Conservation (phyloP, 768 basidiomycete genomes). For the Cyclocybe cylindracea region DNA sequence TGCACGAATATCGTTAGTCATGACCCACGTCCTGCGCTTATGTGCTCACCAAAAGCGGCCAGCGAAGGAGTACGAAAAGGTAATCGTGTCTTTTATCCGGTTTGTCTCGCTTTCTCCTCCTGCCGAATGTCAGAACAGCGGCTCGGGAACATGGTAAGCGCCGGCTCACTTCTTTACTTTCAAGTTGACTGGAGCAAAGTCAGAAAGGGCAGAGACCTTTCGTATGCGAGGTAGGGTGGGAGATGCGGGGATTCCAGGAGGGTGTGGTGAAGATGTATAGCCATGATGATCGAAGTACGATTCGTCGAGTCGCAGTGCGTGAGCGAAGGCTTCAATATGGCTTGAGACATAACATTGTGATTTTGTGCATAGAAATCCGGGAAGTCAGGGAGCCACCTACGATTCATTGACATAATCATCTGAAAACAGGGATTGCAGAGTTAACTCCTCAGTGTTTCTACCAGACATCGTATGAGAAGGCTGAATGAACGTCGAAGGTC, state of each 20-base stretch:
- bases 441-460: constrained; percentile 13
- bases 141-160: background rate
- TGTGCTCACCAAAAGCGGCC: constrained; percentile 77
- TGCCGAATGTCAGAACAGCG: constrained; percentile 4
- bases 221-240: constrained; percentile 49
- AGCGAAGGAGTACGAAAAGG: constrained; percentile 76
- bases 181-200: constrained; percentile 90
- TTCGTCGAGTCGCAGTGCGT: constrained; percentile 71
- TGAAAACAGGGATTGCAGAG: constrained; percentile 39
- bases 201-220: constrained; percentile 82
- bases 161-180: constrained; percentile 68
- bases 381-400: constrained; percentile 40
- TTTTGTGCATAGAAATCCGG: constrained; percentile 5
- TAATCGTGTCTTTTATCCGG: constrained; percentile 63
- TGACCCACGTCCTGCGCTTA: background rate
- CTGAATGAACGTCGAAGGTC: background rate
- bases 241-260: constrained; percentile 39
- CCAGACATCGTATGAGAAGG: constrained; percentile 4
- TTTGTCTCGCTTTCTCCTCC: constrained; percentile 36
- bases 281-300: constrained; percentile 34
- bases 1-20: constrained; percentile 28
- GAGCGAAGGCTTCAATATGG: constrained; percentile 73
- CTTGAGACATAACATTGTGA: constrained; percentile 20
- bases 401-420: constrained; percentile 70
- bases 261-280: constrained; percentile 33